Base-by-base conservation (phyloP, 371 early-diverging fungal species). In the Cokeromyces recurvatus region DNA sequence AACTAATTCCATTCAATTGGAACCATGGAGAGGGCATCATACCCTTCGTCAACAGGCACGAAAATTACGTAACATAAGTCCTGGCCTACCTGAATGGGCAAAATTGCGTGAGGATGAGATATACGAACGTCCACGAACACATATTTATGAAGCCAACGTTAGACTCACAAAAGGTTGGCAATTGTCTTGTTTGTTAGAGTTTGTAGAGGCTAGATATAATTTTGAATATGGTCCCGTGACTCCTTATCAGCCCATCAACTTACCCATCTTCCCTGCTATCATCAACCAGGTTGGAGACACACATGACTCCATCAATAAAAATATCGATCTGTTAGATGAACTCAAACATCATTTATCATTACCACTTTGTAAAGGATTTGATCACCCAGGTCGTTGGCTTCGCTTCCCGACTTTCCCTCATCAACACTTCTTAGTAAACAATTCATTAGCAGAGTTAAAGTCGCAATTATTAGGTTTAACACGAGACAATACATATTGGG, bases 311-410 rank as follows among this genome's bases (percentile, higher is more conserved):
- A 48, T 45, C 23, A 38, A 29, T 11, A 35, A 10, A 11, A 38
- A 38, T 2, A 29, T 15, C n/a, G 24, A 19, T 9, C 10, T 11
- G 17, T 22, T 31, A 24, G 31, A 44, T 7, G 22, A 39, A 21
- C 31, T 64, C 2, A 14, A 46, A 21, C 48, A 61, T 3, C 70
- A 78, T 43, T 25, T 67, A 7, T 32, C 57, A 9, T 41, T 79
- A 15, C 79, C 79, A 2, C 41, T 77, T 17, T 79, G 79, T 44
- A 67, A 60, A 10, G 48, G 63, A 7, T 38, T 59, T 0, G 50
- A 66, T 21, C 53, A 64, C 16, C 55, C 63, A 21, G 79, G 79
- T 2, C 68, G 79, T 11, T 79, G 79, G 79, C 34, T 79, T 2
- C 48, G 53, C 7, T 53, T 50, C 49, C 51, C 48, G 39, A 25